phyloP scores from a whole-genome alignment of 2,329 filamentous ascomycete species.

The Aspergillus calidoustus region DNA sequence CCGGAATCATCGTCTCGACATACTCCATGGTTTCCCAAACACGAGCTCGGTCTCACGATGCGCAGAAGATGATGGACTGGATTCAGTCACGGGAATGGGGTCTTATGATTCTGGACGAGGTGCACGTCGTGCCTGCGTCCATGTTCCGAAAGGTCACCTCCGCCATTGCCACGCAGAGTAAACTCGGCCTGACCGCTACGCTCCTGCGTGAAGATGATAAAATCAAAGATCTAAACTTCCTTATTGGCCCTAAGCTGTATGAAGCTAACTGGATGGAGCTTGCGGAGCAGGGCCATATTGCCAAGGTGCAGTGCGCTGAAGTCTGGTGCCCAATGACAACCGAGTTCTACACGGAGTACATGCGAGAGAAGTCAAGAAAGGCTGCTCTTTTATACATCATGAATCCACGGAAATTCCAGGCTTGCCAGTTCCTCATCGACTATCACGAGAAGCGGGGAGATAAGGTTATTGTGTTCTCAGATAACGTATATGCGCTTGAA shows the following conservation, averaged over 20 bases:
- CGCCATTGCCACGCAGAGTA: conserved; percentile 91
- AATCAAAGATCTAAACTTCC: conserved; percentile 94
- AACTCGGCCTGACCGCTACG: conserved; percentile 91
- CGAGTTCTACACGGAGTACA: conserved; percentile 95
- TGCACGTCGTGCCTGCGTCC: conserved; percentile 95
- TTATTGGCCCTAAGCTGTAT: conserved; percentile 96
- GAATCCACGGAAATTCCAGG: conserved; percentile 97
- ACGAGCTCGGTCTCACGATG: conserved; percentile 84
- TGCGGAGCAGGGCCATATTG: conserved; percentile 94
- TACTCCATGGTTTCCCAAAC: conserved; percentile 99
- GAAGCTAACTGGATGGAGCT: conserved; percentile 99
- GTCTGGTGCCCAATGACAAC: conserved; percentile 99
- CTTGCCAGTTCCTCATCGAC: conserved; percentile 96
- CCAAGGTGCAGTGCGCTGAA: conserved; percentile 94
- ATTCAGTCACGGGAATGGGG: conserved; percentile 91
- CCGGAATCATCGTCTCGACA: conserved; percentile 95
- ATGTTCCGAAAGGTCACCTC: conserved; percentile 96
- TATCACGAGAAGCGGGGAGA: conserved; percentile 94
- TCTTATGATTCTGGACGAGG: conserved; percentile 94
- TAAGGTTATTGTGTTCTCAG: conserved; percentile 97
- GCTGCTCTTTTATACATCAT: conserved; percentile 83
- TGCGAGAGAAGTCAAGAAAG: conserved; percentile 71
- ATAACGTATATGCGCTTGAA: conserved; percentile 92
- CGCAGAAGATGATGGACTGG: conserved; percentile 97
- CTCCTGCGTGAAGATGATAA: conserved; percentile 96